These are phyloP conservation scores for Solanum hybrid DNA, from an alignment of 305 asterid species.

Conservation along the genomic window DNA sequence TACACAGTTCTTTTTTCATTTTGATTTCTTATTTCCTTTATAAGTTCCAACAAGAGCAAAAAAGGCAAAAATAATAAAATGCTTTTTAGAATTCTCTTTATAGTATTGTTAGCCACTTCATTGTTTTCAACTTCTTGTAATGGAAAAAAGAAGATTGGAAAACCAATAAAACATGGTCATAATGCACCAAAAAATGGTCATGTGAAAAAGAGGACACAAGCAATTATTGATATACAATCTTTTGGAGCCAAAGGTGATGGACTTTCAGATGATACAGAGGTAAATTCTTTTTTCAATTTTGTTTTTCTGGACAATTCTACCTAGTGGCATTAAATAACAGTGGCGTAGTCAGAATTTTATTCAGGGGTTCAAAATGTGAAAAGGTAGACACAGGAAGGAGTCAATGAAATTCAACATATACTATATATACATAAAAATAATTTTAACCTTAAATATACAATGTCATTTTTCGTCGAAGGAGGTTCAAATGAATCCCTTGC, in stretches of 20 bases:
- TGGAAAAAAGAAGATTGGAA: constrained; percentile 1
- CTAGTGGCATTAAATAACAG: background rate
- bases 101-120: constrained; percentile 17
- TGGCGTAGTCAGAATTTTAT: no score
- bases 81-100: constrained; percentile 17
- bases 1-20: background rate
- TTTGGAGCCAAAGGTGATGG: constrained; percentile 81
- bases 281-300: background rate
- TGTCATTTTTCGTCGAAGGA: no score
- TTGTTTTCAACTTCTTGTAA: constrained; percentile 22
- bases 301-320: background rate
- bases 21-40: background rate
- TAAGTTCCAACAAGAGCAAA: background rate
- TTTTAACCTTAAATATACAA: no score
- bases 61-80: constrained; percentile 2
- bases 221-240: constrained; percentile 38
- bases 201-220: background rate
- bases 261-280: constrained; percentile 53
- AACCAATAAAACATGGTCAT: background rate
- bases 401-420: no score
- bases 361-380: background rate
- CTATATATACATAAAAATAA: no score
- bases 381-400: background rate
- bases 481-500: background rate
- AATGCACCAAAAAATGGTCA: background rate